phyloP scores from a whole-genome alignment of 768 basidiomycete species.

The Tubosaeta sp. region DNA sequence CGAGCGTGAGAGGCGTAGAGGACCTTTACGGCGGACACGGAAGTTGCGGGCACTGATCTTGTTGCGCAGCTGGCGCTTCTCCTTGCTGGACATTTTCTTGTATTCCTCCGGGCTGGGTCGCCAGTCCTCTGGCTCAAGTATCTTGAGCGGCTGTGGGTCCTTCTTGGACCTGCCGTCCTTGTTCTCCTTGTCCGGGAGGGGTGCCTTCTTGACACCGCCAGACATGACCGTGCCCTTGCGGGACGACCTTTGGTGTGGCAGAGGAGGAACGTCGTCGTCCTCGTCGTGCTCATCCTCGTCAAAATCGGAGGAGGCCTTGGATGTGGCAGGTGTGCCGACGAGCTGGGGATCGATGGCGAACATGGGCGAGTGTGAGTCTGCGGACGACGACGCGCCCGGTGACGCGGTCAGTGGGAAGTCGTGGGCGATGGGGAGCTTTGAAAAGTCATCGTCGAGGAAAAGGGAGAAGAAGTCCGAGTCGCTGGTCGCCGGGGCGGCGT shows the following conservation, averaged over 20 bases:
- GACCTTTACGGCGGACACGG: conserved; percentile 90
- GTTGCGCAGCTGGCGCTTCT: conserved; percentile 93
- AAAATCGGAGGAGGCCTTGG: conserved; percentile 39
- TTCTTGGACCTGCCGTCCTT: conserved; percentile 21
- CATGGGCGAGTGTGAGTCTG: conserved; percentile 24
- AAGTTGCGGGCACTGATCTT: conserved; percentile 97
- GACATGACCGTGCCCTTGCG: conserved; percentile 67
- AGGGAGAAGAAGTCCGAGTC: conserved; percentile 39
- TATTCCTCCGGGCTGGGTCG: conserved; percentile 89
- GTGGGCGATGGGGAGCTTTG: conserved; percentile 27
- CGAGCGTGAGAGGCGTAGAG: conserved; percentile 1
- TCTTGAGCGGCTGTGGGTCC: conserved; percentile 26
- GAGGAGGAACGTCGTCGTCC: conserved; percentile 20
- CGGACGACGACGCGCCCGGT: conserved; percentile 17
- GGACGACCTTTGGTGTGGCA: conserved; percentile 45
- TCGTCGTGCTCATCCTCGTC: conserved; percentile 38
- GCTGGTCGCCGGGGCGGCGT: conserved; percentile 38
- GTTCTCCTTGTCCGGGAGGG: conserved; percentile 34
- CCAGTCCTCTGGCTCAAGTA: conserved; percentile 62
- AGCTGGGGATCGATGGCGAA: conserved; percentile 73
- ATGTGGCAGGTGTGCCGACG: conserved; percentile 58
- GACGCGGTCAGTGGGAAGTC: conserved; percentile 25
- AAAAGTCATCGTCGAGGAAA: conserved; percentile 42
- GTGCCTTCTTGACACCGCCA: conserved; percentile 69
- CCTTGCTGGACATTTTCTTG: conserved; percentile 91